These are phyloP conservation scores for Phytophthora nicotianae DNA, from an alignment of 352 stramenopile genomes.

Conservation along the genomic window DNA sequence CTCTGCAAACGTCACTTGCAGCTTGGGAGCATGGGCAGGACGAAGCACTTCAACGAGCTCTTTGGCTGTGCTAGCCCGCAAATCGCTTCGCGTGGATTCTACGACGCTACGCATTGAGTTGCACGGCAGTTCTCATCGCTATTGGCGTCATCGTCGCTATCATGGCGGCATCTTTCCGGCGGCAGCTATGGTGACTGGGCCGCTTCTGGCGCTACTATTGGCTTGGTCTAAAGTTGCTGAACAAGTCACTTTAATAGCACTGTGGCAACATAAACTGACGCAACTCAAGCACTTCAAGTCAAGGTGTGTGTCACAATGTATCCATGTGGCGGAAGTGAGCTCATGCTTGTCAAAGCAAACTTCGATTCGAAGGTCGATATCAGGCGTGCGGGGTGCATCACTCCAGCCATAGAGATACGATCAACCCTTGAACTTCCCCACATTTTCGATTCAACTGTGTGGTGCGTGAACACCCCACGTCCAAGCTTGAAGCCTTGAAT, in stretches of 20 bases:
- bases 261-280: conserved; percentile 1
- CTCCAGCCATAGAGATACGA: too few relatives aligned
- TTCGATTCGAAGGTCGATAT: conserved; percentile 6
- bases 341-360: neutral
- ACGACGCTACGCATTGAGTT: conserved; percentile 8
- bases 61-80: neutral
- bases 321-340: neutral
- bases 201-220: neutral
- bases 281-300: conserved; percentile 11
- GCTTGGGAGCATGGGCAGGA: too few relatives aligned
- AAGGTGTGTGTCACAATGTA: conserved; percentile 3
- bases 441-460: neutral
- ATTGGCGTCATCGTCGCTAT: neutral
- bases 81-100: conserved; percentile 5
- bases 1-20: conserved; percentile 2
- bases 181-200: neutral
- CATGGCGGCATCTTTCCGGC: neutral
- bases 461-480: neutral
- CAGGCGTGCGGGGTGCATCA: neutral
- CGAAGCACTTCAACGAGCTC: neutral
- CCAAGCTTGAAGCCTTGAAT: too few relatives aligned
- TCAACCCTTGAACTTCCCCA: neutral
- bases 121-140: neutral
- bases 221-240: too few relatives aligned
- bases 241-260: too few relatives aligned